A percentile compares a stretch with the other conserved stretches of the same genome.
Conservation (phyloP, 148 eudicot species). For the Diospyros lotus region DNA sequence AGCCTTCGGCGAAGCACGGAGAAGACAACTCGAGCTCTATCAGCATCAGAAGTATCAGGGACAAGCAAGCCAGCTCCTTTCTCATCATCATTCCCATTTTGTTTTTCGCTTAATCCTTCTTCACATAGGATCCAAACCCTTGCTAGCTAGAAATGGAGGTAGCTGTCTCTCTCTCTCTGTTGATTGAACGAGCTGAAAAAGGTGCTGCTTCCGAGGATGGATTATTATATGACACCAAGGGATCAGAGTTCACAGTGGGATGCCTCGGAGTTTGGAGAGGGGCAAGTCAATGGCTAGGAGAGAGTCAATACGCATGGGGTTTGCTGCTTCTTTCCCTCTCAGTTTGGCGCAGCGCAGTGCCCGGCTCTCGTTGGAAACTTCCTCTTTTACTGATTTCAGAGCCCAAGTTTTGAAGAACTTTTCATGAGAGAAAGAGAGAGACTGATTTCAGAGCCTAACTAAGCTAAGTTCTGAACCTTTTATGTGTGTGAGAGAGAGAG, state of each 20-base stretch:
- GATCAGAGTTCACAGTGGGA: not conserved
- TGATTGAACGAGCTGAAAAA: not conserved
- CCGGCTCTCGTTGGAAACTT: slow-evolving; percentile 34
- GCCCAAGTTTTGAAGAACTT: slow-evolving; percentile 32
- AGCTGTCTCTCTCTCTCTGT: slow-evolving; percentile 4
- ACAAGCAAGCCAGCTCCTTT: slow-evolving; percentile 31
- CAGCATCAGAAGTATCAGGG: slow-evolving; percentile 38
- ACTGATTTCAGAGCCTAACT: not conserved
- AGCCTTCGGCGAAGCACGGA: slow-evolving; percentile 31
- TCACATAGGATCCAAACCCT: not conserved
- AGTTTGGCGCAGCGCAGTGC: slow-evolving; percentile 6
- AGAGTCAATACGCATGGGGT: slow-evolving; percentile 19
- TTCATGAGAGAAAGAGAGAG: slow-evolving; percentile 18
- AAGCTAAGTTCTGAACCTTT: not conserved
- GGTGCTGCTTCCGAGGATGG: not conserved
- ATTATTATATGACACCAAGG: not conserved
- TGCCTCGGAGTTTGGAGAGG: slow-evolving; percentile 29
- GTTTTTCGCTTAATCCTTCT: too few species aligned
- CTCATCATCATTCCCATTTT: slow-evolving; percentile 21
- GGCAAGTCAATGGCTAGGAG: slow-evolving; percentile 17
- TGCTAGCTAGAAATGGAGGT: not conserved
- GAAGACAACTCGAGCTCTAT: slow-evolving; percentile 18
- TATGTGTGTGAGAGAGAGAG: slow-evolving; percentile 18
- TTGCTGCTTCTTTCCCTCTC: slow-evolving; percentile 21
- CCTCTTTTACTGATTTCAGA: slow-evolving; percentile 50